A percentile compares a stretch with the other conserved stretches of the same genome.
phyloP scores from a whole-genome alignment of 2,329 filamentous ascomycete species.

The Bipolaris bicolor region DNA sequence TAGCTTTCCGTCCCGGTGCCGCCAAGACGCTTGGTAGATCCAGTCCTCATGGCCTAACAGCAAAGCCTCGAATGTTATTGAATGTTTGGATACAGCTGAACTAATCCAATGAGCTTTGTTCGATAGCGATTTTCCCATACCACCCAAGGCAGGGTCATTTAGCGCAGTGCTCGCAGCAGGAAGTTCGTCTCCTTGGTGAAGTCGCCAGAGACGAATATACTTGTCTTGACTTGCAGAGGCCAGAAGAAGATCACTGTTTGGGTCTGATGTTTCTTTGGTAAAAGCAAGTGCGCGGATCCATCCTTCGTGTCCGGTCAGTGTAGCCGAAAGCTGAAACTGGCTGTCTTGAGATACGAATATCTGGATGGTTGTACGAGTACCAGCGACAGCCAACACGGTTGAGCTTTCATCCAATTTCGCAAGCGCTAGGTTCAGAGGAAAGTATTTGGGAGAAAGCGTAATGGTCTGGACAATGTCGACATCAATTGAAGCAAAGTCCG shows the following conservation, averaged over 20 bases:
- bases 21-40: conserved; percentile 91
- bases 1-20: conserved; percentile 60
- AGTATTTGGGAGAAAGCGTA: conserved; percentile 75
- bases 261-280: conserved; percentile 63
- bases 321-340: conserved; percentile 74
- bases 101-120: conserved; percentile 87
- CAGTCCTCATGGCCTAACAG: conserved; percentile 96
- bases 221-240: conserved; percentile 97
- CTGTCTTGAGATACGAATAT: conserved; percentile 68
- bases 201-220: conserved; percentile 91
- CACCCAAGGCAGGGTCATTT: conserved; percentile 62
- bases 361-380: conserved; percentile 82
- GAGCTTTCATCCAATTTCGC: conserved; percentile 63
- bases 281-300: conserved; percentile 92
- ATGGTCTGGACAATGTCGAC: conserved; percentile 60
- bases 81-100: conserved; percentile 66
- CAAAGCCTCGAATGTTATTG: conserved; percentile 90
- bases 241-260: conserved; percentile 73
- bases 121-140: conserved; percentile 74
- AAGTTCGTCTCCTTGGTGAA: conserved; percentile 73
- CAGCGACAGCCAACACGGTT: conserved; percentile 79
- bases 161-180: conserved; percentile 63
- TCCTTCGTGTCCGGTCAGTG: conserved; percentile 86
- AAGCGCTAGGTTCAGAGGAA: conserved; percentile 79
- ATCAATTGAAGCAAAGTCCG: conserved; percentile 34